Base-by-base conservation (phyloP, 2,329 filamentous ascomycete genomes). In the Cercospora sp. region DNA sequence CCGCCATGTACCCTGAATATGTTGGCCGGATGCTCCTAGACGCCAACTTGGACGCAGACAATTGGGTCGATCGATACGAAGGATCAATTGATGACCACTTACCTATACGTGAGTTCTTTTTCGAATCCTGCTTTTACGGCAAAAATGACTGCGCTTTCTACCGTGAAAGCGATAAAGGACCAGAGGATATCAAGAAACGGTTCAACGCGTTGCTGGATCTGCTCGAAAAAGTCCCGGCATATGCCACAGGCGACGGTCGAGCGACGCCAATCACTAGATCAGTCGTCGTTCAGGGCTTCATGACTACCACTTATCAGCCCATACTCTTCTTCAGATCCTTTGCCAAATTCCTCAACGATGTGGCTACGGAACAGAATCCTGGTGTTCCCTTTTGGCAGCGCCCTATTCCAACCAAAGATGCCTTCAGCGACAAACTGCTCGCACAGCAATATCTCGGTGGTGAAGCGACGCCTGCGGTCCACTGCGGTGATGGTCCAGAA, bases 11-110 rank as follows among this genome's bases (percentile, higher is more conserved):
- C 26, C 63, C 66, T 18, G 63, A 68, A 23, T 51, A 63, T 31
- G 63, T 68, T 9, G 66, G 63, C 16, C 63, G 66, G 4, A 68
- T 68, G 66, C 58, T 68, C 13, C 31, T 68, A 20, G 66, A 68
- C 30, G 66, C 67, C 7, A 80, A 81, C 58, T 70, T 77, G 2
- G 74, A 77, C 68, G 79, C 73, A 60, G 80, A 78, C 62, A 72
- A 72, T 23, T 72, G 70, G 70, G 60, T 67, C 6, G 67, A 65
- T 20, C 65, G 67, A 16, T 71, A 70, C 30, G 72, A 72, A 39
- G 66, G 66, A 28, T 65, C 65, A 45, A 71, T 70, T 57, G 68
- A 72, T 33, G 72, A 72, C 36, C 66, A 69, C 31, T 66, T 48
- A 28, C 42, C 45, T 6, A 67, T 63, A 30, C 60, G 65, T 12